Conservation (phyloP, 805 yeast genomes). For the Pichia membranifaciens region DNA sequence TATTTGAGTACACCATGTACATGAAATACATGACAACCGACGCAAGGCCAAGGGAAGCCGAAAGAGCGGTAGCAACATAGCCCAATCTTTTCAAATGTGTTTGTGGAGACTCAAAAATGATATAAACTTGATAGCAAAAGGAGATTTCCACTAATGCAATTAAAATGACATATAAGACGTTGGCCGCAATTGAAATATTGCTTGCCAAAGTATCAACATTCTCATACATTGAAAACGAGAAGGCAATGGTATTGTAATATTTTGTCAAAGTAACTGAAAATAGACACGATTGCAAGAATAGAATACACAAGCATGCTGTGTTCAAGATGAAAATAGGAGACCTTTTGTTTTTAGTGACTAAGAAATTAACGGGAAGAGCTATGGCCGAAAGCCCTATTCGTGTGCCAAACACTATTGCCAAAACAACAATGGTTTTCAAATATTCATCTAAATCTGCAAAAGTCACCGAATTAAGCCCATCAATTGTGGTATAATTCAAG, state of each 20-base stretch:
- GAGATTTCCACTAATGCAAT: constrained; percentile 58
- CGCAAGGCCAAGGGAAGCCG: constrained; percentile 44
- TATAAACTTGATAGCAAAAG: constrained; percentile 62
- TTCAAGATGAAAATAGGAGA: constrained; percentile 75
- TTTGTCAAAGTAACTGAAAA: constrained; percentile 51
- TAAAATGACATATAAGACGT: constrained; percentile 54
- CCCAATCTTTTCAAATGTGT: constrained; percentile 35
- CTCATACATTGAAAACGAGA: constrained; percentile 39
- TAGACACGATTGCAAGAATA: constrained; percentile 56
- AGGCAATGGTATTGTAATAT: constrained; percentile 44
- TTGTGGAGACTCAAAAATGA: constrained; percentile 62
- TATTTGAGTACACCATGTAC: constrained; percentile 41
- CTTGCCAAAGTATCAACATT: constrained; percentile 36
- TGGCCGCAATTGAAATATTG: constrained; percentile 53
- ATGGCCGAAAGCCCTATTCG: constrained; percentile 54
- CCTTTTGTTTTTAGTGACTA: constrained; percentile 45
- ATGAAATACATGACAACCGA: constrained; percentile 56
- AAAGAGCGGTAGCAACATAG: constrained; percentile 31
- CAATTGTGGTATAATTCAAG: constrained; percentile 38
- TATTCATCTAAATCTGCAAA: constrained; percentile 39
- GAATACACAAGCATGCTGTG: constrained; percentile 48
- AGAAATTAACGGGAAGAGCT: constrained; percentile 38
- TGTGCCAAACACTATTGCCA: constrained; percentile 47
- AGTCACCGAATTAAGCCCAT: constrained; percentile 34
- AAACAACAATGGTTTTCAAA: constrained; percentile 30